Conservation (phyloP, 768 basidiomycete species). For the Crassisporium funariophilum region DNA sequence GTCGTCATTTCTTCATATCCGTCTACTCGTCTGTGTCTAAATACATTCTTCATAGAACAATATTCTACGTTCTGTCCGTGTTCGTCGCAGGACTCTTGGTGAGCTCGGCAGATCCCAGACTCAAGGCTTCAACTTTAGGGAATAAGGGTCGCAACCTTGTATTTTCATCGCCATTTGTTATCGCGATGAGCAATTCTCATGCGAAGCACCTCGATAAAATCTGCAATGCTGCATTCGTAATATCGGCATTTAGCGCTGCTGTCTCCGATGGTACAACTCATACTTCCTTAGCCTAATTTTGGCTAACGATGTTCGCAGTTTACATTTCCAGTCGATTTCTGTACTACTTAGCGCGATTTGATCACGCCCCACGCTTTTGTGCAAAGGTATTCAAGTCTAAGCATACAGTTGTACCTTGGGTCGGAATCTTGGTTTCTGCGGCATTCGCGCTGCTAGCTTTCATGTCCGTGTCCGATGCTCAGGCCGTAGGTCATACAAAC, state of each 20-base stretch:
- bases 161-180: slow-evolving; percentile 40
- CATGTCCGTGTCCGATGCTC: slow-evolving; percentile 16
- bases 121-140: slow-evolving; percentile 14
- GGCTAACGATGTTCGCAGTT: slow-evolving; percentile 7
- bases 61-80: slow-evolving; percentile 36
- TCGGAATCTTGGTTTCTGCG: slow-evolving; percentile 16
- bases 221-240: slow-evolving; percentile 29
- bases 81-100: slow-evolving; percentile 39
- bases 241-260: slow-evolving; percentile 19
- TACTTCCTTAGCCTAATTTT: not conserved
- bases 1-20: slow-evolving; percentile 9
- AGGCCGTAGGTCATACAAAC: slow-evolving; percentile 13
- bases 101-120: slow-evolving; percentile 35
- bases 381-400: slow-evolving; percentile 10
- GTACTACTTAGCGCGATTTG: slow-evolving; percentile 17
- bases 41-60: slow-evolving; percentile 20
- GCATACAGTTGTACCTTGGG: slow-evolving; percentile 14
- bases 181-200: slow-evolving; percentile 44
- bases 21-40: not conserved
- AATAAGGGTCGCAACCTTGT: slow-evolving; percentile 25
- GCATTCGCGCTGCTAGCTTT: slow-evolving; percentile 14
- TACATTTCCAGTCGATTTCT: slow-evolving; percentile 18
- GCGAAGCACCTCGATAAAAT: slow-evolving; percentile 48
- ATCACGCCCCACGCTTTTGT: slow-evolving; percentile 16
- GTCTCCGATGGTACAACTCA: slow-evolving; percentile 15